Evolutionary conservation across 1,284 basidiomycete species (phyloP), one percentile per base, ranked within the genome.

Genomic region (Erythrobasidium hasegawianum): DNA sequence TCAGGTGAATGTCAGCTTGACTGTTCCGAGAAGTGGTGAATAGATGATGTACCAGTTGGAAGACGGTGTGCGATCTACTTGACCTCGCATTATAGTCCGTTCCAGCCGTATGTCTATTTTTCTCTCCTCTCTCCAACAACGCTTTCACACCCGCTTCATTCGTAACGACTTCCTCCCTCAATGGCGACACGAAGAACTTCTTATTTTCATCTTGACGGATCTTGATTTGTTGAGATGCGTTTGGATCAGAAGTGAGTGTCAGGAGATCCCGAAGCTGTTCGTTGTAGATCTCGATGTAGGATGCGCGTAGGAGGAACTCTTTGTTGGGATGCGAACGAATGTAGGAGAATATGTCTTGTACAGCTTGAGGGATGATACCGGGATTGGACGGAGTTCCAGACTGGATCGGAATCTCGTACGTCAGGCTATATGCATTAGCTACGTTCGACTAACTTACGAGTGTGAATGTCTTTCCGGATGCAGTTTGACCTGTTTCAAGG

Each of bases 81-180:
- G 89, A 92, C 49, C 93, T 80, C 73, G 93, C 90, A 76, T 98
- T 98, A 91, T 93, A 98, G 76, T 98, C 95, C 14, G 95, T 98
- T 71, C 62, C 58, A 14, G 93, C 94, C 2, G 93, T 94, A 71
- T 93, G 83, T 45, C 95, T 80, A 73, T 93, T 89, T 0, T 87
- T 86, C 75, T 94, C 90, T 8, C 95, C 95, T 24, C 90, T 81
- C 69, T 84, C 82, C 59, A 98, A 80, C 2, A 97, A 87, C 65
- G 90, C 88, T 50, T 85, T 84, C 14, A 97, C 90, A 57, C 88
- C 85, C 71, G 89, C 88, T 49, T 95, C 81, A 69, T 87, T 88
- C 16, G 91, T 95, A 43, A 97, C 91, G 8, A 96, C 90, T 75
- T 93, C 91, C 75, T 94, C 91, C 43, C 89, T 81, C 45, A 95